Percentiles rank a stretch among this genome's conserved stretches.
Evolutionary conservation across 2,329 filamentous ascomycete genomes (phyloP).

Genomic region (Geosmithia morbida): DNA sequence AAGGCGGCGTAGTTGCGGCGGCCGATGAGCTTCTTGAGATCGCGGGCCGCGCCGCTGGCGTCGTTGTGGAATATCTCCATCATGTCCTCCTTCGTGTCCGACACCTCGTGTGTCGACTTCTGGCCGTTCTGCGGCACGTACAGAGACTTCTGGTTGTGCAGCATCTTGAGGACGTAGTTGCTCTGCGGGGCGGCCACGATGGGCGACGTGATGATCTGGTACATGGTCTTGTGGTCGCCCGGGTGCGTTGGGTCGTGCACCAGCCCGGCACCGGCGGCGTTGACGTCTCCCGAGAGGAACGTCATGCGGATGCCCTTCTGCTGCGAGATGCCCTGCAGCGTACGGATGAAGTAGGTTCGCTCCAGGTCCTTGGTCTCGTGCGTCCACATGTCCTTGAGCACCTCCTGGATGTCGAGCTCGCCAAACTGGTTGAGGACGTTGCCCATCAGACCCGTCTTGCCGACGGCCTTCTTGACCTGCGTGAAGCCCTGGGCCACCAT

Average conservation of each 20-base stretch:
- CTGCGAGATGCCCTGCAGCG: conserved; percentile 85
- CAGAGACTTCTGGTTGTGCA: conserved; percentile 88
- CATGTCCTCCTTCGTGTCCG: conserved; percentile 98
- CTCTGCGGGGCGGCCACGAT: conserved; percentile 82
- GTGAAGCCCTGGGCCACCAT: conserved; percentile 87
- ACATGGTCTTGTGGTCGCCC: conserved; percentile 97
- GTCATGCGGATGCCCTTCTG: conserved; percentile 96
- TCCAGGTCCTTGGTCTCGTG: conserved; percentile 97
- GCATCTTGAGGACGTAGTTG: conserved; percentile 76
- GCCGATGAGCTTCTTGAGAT: conserved; percentile 86
- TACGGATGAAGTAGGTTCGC: conserved; percentile 89
- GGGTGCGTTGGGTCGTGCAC: conserved; percentile 89
- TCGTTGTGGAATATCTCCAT: conserved; percentile 99
- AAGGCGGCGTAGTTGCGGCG: conserved; percentile 85
- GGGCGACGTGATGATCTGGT: conserved; percentile 86
- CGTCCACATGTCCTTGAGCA: conserved; percentile 93
- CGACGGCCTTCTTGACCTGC: conserved; percentile 90
- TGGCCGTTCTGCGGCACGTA: conserved; percentile 86
- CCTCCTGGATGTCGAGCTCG: conserved; percentile 87
- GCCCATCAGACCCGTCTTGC: conserved; percentile 91
- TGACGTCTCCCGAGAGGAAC: conserved; percentile 86
- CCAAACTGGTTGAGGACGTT: conserved; percentile 92
- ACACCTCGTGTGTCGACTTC: conserved; percentile 55
- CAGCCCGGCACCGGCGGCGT: conserved; percentile 79
- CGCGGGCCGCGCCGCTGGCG: conserved; percentile 66